A percentile compares a stretch with the other conserved stretches of the same genome.
These are phyloP conservation scores for Naganishia vishniacii DNA, from an alignment of 768 basidiomycete species.

Conservation along the genomic window DNA sequence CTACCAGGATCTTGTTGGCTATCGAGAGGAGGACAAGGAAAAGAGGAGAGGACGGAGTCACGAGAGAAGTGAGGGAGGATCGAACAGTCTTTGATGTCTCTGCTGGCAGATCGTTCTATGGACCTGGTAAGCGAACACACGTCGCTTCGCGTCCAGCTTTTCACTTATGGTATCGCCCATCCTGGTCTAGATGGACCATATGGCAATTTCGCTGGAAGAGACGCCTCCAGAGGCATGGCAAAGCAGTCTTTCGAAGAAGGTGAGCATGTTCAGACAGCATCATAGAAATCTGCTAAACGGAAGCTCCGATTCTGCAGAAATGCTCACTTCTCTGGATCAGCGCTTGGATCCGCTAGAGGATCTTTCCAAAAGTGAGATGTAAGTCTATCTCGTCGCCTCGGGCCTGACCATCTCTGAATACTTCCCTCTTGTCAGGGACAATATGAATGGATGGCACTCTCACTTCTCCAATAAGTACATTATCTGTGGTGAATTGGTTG, in stretches of 20 bases:
- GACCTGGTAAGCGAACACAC: conserved; percentile 66
- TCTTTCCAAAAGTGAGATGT: conserved; percentile 76
- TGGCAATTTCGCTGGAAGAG: conserved; percentile 92
- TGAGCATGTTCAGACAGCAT: conserved; percentile 47
- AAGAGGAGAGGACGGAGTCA: conserved; percentile 61
- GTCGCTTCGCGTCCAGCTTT: too few relatives aligned
- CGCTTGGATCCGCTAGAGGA: conserved; percentile 78
- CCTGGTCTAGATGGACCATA: conserved; percentile 99
- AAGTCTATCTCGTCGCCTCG: conserved; percentile 46
- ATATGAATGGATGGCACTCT: conserved; percentile 92
- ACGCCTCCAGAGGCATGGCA: conserved; percentile 94
- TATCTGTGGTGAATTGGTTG: conserved; percentile 78
- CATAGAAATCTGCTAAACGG: background rate
- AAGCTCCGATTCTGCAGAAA: conserved; percentile 55
- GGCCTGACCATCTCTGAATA: background rate
- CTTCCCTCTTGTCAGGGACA: conserved; percentile 58
- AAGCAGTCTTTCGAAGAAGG: conserved; percentile 94
- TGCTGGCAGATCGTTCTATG: conserved; percentile 82
- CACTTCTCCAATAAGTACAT: conserved; percentile 92
- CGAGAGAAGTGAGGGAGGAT: conserved; percentile 66
- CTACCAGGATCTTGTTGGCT: conserved; percentile 68
- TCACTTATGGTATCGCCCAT: conserved; percentile 17
- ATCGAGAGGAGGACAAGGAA: conserved; percentile 60
- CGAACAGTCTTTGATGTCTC: conserved; percentile 83
- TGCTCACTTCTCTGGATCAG: conserved; percentile 81